phyloP scores from a whole-genome alignment of 75 land plant genomes.

The Pinus albicaulis region DNA sequence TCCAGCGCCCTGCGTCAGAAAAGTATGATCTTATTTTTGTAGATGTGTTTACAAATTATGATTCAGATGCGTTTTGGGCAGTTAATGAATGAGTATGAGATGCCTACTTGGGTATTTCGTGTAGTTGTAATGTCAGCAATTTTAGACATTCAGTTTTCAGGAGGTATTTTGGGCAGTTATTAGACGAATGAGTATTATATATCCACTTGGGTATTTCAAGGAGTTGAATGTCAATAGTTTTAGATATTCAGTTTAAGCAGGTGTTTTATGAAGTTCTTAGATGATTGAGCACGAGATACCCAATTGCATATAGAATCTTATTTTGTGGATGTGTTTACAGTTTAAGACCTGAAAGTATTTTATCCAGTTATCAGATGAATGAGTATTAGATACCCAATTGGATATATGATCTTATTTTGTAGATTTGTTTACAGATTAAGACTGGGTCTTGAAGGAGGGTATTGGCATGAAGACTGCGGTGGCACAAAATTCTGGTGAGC shows the following conservation, averaged over 20 bases:
- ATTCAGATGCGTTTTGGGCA: too few relatives aligned
- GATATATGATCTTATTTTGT: not conserved
- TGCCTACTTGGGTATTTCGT: not conserved
- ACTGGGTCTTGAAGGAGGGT: not conserved
- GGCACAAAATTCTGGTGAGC: not conserved
- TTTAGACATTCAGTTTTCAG: not conserved
- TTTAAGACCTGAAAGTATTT: too few relatives aligned
- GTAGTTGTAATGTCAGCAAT: not conserved
- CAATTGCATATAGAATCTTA: not conserved
- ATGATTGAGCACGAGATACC: not conserved
- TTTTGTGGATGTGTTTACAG: too few relatives aligned
- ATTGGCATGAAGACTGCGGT: not conserved
- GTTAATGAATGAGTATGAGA: not conserved
- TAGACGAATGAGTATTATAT: not conserved
- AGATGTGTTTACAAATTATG: too few relatives aligned
- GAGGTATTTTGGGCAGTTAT: too few relatives aligned
- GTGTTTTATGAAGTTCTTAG: not conserved
- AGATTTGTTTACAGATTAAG: not conserved
- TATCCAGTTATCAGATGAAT: not conserved
- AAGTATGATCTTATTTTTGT: too few relatives aligned
- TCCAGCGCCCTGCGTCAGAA: too few relatives aligned
- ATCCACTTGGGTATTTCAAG: not conserved
- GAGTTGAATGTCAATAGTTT: not conserved
- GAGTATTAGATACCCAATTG: not conserved
- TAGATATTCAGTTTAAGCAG: not conserved